Evolutionary conservation across 805 yeast species (phyloP).

Genomic region (Candida sithepensis): DNA sequence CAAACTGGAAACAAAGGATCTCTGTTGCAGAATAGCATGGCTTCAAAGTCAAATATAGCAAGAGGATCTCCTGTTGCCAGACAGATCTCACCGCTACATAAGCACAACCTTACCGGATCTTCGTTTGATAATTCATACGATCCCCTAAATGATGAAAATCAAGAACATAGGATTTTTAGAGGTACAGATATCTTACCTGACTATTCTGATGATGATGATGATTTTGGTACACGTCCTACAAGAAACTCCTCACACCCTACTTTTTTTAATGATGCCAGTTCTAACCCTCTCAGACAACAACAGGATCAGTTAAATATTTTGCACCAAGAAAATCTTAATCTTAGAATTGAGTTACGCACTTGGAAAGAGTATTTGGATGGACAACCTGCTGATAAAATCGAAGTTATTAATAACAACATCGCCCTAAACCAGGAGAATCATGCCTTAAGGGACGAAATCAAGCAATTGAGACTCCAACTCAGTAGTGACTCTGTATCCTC

Average conservation of each 20-base stretch:
- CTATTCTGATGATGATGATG: constrained; percentile 14
- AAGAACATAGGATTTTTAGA: constrained; percentile 17
- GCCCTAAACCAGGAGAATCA: constrained; percentile 30
- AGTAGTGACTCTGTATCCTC: not conserved
- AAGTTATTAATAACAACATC: constrained; percentile 35
- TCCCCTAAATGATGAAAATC: constrained; percentile 13
- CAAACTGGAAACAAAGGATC: constrained; percentile 4
- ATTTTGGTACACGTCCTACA: not conserved
- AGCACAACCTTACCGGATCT: constrained; percentile 11
- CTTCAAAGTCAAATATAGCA: constrained; percentile 12
- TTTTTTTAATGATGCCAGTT: constrained; percentile 13
- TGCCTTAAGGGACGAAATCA: not conserved
- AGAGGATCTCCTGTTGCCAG: constrained; percentile 15
- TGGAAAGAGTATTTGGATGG: constrained; percentile 35
- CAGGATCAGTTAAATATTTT: constrained; percentile 26
- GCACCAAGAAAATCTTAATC: constrained; percentile 40
- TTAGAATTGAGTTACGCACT: constrained; percentile 40
- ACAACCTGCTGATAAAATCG: constrained; percentile 40
- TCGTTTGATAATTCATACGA: constrained; percentile 25
- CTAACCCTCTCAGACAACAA: constrained; percentile 26
- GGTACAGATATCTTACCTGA: constrained; percentile 28
- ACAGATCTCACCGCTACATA: constrained; percentile 3
- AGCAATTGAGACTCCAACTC: not conserved
- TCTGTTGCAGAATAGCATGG: constrained; percentile 15
- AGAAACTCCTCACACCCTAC: not conserved